Evolutionary conservation across 2,329 filamentous ascomycete genomes (phyloP).

Genomic region (Penicillium sp.): DNA sequence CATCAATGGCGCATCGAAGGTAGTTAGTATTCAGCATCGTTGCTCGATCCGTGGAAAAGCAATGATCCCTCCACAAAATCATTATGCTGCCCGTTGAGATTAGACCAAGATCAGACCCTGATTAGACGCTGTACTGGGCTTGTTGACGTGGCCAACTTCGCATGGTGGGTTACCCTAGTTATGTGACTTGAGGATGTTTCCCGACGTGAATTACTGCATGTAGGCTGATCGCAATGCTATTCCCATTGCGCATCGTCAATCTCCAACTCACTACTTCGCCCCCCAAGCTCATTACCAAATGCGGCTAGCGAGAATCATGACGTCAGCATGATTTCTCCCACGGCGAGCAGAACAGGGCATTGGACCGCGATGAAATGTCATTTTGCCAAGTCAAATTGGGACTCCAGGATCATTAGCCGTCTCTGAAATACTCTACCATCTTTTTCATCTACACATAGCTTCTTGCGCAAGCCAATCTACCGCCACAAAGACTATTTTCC

Average conservation of each 20-base stretch:
- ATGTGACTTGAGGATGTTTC: too few species aligned
- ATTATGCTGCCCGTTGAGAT: constrained; percentile 7
- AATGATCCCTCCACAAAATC: constrained; percentile 4
- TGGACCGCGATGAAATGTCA: background rate
- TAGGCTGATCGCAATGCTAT: too few species aligned
- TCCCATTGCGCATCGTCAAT: background rate
- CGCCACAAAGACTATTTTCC: background rate
- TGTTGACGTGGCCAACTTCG: constrained; percentile 16
- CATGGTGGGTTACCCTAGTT: too few species aligned
- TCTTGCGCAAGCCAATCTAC: background rate
- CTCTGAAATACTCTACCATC: too few species aligned
- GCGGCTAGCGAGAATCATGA: constrained; percentile 21
- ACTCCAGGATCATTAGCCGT: background rate
- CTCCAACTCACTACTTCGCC: background rate
- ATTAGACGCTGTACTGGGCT: background rate
- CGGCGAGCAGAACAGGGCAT: constrained; percentile 13
- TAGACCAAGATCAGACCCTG: constrained; percentile 8
- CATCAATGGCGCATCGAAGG: constrained; percentile 2
- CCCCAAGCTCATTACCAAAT: constrained; percentile 19
- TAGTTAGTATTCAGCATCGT: background rate
- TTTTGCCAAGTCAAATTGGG: too few species aligned
- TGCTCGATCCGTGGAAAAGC: background rate
- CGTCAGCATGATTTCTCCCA: constrained; percentile 27
- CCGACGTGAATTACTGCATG: too few species aligned
- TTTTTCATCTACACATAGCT: background rate